phyloP scores from a whole-genome alignment of 495 filamentous ascomycete species.

The Hamigera avellanea region DNA sequence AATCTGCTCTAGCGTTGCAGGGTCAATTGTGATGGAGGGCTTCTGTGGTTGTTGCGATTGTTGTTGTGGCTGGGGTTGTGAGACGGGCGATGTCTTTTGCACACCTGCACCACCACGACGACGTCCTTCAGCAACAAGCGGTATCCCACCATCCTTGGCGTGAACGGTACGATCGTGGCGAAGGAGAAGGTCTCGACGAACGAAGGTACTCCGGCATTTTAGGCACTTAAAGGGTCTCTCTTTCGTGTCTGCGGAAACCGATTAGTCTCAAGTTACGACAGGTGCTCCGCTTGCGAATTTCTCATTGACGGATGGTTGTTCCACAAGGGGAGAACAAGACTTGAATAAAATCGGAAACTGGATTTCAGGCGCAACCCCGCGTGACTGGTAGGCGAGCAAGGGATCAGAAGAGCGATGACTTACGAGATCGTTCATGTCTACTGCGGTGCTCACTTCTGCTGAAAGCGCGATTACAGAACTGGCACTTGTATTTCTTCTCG shows the following conservation, averaged over 20 bases:
- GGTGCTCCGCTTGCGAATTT: too few relatives aligned
- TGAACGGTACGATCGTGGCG: slow-evolving; percentile 98
- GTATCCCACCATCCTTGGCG: slow-evolving; percentile 94
- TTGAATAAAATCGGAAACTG: neutral
- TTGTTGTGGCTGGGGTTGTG: slow-evolving; percentile 40
- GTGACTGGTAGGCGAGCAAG: neutral
- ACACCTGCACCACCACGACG: slow-evolving; percentile 56
- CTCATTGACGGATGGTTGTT: too few relatives aligned
- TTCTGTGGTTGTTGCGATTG: slow-evolving; percentile 45
- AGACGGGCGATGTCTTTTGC: slow-evolving; percentile 41
- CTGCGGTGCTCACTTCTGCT: slow-evolving; percentile 95
- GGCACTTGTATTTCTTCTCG: slow-evolving; percentile 98
- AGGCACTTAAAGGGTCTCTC: slow-evolving; percentile 96
- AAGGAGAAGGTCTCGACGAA: slow-evolving; percentile 88
- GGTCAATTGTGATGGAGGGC: slow-evolving; percentile 72
- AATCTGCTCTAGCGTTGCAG: slow-evolving; percentile 84
- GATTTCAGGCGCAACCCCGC: slow-evolving; percentile 7
- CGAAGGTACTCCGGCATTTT: slow-evolving; percentile 97
- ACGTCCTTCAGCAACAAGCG: slow-evolving; percentile 89
- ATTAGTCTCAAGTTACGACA: too few relatives aligned
- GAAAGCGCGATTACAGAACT: slow-evolving; percentile 96
- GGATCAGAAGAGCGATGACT: slow-evolving; percentile 33
- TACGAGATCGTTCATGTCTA: slow-evolving; percentile 96
- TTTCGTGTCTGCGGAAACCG: slow-evolving; percentile 76
- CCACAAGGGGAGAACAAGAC: neutral